These are phyloP conservation scores for Cyberlindnera samutprakarnensis DNA, from an alignment of 805 yeast species.

Conservation along the genomic window DNA sequence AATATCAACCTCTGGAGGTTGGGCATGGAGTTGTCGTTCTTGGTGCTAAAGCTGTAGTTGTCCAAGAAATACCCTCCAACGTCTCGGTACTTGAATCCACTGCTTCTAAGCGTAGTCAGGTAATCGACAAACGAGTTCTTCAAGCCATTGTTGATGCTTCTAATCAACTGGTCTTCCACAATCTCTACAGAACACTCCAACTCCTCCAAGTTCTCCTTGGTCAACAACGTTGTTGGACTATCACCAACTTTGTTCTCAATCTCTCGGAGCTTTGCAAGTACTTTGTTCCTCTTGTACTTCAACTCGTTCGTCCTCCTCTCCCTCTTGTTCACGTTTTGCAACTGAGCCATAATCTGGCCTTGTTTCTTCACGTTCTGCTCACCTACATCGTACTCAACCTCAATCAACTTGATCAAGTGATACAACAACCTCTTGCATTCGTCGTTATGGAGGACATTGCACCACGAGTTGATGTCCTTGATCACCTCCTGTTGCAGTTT, in stretches of 20 bases:
- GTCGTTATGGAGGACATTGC: conserved; percentile 28
- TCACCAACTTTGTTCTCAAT: conserved; percentile 40
- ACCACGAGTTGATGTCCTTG: conserved; percentile 37
- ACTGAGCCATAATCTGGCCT: conserved; percentile 35
- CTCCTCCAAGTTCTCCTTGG: conserved; percentile 46
- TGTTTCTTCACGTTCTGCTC: conserved; percentile 34
- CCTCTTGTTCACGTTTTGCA: conserved; percentile 40
- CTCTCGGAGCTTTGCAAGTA: conserved; percentile 31
- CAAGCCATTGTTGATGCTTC: conserved; percentile 38
- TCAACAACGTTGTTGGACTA: conserved; percentile 33
- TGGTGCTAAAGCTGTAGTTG: conserved; percentile 8
- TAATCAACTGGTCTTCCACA: conserved; percentile 41
- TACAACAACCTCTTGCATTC: conserved; percentile 32
- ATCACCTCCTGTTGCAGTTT: conserved; percentile 30
- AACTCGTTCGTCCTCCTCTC: conserved; percentile 40
- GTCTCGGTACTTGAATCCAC: conserved; percentile 14
- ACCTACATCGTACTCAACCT: conserved; percentile 29
- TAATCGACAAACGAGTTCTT: conserved; percentile 40
- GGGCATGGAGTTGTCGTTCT: conserved; percentile 6
- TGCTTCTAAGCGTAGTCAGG: conserved; percentile 17
- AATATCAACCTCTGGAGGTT: conserved; percentile 21
- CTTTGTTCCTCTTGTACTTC: conserved; percentile 28
- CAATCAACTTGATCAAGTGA: conserved; percentile 33
- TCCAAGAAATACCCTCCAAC: conserved; percentile 16
- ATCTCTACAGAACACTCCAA: conserved; percentile 42